These are phyloP conservation scores for Ilyonectria destructans DNA, from an alignment of 2,329 filamentous ascomycete genomes.

Conservation along the genomic window DNA sequence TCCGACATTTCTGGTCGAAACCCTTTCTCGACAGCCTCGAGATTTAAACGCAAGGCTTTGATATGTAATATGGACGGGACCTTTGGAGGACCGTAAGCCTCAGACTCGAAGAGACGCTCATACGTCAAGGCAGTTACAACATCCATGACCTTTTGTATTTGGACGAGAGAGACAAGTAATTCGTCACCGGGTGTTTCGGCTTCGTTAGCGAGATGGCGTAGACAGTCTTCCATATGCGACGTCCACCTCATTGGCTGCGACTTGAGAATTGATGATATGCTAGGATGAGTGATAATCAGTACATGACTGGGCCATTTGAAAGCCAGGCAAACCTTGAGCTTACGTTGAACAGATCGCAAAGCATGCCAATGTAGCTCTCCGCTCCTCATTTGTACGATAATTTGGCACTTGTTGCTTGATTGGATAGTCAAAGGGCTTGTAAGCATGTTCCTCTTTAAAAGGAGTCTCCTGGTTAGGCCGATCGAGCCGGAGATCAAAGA, in stretches of 20 bases:
- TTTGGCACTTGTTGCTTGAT: conserved; percentile 29
- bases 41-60: conserved; percentile 35
- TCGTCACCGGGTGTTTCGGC: conserved; percentile 64
- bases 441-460: conserved; percentile 33
- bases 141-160: conserved; percentile 48
- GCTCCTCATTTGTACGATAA: conserved; percentile 52
- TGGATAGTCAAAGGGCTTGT: conserved; percentile 34
- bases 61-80: conserved; percentile 49
- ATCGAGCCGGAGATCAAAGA: conserved; percentile 41
- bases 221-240: conserved; percentile 68
- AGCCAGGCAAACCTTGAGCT: neutral
- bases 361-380: conserved; percentile 49
- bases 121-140: conserved; percentile 44
- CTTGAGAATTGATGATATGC: conserved; percentile 46
- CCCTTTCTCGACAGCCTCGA: conserved; percentile 12
- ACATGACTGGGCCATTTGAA: neutral
- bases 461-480: conserved; percentile 26
- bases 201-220: conserved; percentile 59
- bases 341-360: conserved; percentile 51
- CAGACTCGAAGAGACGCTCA: conserved; percentile 31
- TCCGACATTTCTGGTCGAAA: conserved; percentile 45
- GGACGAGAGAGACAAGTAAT: conserved; percentile 61
- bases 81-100: conserved; percentile 6
- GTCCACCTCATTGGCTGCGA: conserved; percentile 69
- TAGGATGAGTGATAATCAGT: conserved; percentile 7